These are phyloP conservation scores for Entomortierella beljakovae DNA, from an alignment of 192 early-diverging fungal species.

Conservation along the genomic window DNA sequence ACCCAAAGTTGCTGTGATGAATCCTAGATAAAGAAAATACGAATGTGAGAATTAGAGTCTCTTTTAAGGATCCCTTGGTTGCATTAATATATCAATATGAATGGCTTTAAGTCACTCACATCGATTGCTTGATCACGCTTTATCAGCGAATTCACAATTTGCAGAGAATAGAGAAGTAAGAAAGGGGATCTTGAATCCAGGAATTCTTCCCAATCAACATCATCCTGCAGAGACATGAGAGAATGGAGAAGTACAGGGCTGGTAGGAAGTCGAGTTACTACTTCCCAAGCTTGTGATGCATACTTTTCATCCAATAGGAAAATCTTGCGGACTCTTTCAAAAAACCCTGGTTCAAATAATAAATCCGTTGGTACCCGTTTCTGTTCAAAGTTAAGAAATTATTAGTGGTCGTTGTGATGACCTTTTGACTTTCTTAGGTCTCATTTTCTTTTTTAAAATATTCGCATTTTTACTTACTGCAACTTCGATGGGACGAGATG, in stretches of 20 bases:
- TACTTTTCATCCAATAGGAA: slow-evolving; percentile 58
- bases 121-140: slow-evolving; percentile 37
- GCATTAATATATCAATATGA: background rate
- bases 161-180: slow-evolving; percentile 57
- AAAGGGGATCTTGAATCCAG: slow-evolving; percentile 58
- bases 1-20: slow-evolving; percentile 37
- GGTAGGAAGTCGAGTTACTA: slow-evolving; percentile 52
- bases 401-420: background rate
- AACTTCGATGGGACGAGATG: background rate
- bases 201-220: slow-evolving; percentile 49
- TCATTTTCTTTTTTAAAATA: background rate
- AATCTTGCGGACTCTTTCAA: slow-evolving; percentile 55
- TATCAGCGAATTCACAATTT: slow-evolving; percentile 56
- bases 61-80: no score
- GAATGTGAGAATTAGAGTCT: no score
- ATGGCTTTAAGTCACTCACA: slow-evolving; percentile 3
- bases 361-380: slow-evolving; percentile 51
- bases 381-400: slow-evolving; percentile 1
- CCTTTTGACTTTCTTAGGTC: background rate
- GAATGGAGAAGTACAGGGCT: slow-evolving; percentile 35
- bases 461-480: background rate
- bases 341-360: slow-evolving; percentile 50
- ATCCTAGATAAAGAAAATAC: slow-evolving; percentile 13
- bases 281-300: slow-evolving; percentile 56
- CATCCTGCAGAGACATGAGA: slow-evolving; percentile 34